Evolutionary conservation across 2,329 filamentous ascomycete genomes (phyloP), one percentile per base, ranked within the genome.

Genomic region (Fragosphaeria purpurea): DNA sequence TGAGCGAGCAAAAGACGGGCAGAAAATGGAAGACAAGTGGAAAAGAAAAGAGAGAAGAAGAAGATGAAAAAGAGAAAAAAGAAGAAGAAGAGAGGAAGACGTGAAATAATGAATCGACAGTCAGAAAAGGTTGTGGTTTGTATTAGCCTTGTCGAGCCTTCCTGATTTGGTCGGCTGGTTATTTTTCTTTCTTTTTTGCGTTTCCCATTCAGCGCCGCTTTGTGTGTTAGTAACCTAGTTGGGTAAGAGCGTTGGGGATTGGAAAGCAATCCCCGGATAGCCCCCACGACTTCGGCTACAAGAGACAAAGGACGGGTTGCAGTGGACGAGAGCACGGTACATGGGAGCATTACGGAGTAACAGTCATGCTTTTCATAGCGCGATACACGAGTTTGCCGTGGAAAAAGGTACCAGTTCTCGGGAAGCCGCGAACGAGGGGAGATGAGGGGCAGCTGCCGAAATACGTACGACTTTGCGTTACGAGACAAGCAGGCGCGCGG

Each of bases 401-500:
- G 50, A 43, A 46, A 48, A 48, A 52, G 50, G 50, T 46, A 48
- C 50, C 42, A 31, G 31, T 41, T 13, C 47, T 44, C 47, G 47
- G 47, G 34, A 47, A 47, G 45, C 45, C 12, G 30, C 31, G 41
- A 48, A 40, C 49, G 41, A 44, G 32, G 37, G n/a, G 48, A 39
- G 33, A 7, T 31, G 35, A 50, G 47, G 40, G 47, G 41, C 47
- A 49, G 35, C 35, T 7, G 11, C 35, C 22, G 22, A 22, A 22
- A 22, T 22, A 22, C 22, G 22, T 22, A 22, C 22, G 22, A 22
- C 22, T 22, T 22, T 22, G 22, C 22, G 22, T 22, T 22, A 22
- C 22, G 22, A 22, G 41, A 35, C 40, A 43, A 48, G 41, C 34
- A 6, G 33, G 47, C 22, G 41, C 41, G 30, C 47, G 41, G 41